Base-by-base conservation (phyloP, 192 early-diverging fungal species). In the Coemansia sp. region DNA sequence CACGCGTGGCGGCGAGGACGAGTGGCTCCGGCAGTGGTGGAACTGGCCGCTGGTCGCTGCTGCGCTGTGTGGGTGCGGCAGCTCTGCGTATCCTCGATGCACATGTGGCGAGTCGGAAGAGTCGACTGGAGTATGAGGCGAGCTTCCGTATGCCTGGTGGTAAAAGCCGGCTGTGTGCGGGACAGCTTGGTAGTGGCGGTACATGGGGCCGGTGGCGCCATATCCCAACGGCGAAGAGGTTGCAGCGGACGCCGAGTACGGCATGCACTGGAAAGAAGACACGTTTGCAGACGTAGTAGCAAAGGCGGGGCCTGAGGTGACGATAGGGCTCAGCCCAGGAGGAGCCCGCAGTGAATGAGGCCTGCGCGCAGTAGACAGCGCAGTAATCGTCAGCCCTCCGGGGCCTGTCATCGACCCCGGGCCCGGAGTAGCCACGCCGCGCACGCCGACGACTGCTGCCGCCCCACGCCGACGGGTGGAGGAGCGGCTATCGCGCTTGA, bases 241-340 rank as follows among this genome's bases (percentile, higher is more conserved):
- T 13, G 65, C 76, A 26, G 76, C 70, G 1, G 76, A 70, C 8
- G 70, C 71, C 2, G 76, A 73, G 47, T 62, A 73, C 31, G 70
- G 76, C 60, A 47, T 35, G 60, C 60, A 64, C 62, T 69, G 70
- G 61, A 59, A 73, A 18, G 48, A 55, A 26, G 38, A 42, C 64
- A 62, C 70, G 59, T 59, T 62, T 35, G 56, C 28, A 14, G 73
- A 47, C 48, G 68, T 59, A 60, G 73, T 60, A 61, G 76, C 61
- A 63, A 78, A 72, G 5, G 60, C 66, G 52, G 70, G 70, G n/a
- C 71, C 68, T 12, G 64, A 50, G 18, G 76, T 70, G 45, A 65
- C 55, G 34, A 79, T 47, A 35, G 76, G 76, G 68, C 76, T 78
- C 52, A 78, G 64, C 9, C 76, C 76, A 20, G 70, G 76, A 59